Percentiles rank a stretch among this genome's conserved stretches.
Evolutionary conservation across 257 asterid species (phyloP).

Genomic region (Scutellaria barbata): DNA sequence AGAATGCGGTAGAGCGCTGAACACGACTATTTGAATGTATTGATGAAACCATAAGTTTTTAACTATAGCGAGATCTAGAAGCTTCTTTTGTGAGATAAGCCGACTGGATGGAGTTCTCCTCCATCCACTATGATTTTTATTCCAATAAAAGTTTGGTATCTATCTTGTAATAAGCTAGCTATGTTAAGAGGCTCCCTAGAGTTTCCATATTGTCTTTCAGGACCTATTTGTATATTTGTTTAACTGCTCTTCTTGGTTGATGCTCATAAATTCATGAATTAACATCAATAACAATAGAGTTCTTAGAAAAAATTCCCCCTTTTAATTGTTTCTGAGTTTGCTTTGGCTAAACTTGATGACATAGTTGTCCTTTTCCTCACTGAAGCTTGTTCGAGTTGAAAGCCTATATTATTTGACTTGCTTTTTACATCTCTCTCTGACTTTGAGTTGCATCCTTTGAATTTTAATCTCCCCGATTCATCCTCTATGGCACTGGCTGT

Average conservation of each 20-base stretch:
- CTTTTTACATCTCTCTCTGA: slow-evolving; percentile 17
- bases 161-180: slow-evolving; percentile 6
- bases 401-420: not conserved
- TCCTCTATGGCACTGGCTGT: not conserved
- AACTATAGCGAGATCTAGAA: slow-evolving; percentile 2
- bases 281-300: not conserved
- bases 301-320: not conserved
- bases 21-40: not conserved
- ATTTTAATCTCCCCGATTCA: not conserved
- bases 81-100: slow-evolving; percentile 23
- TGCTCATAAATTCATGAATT: slow-evolving; percentile 20
- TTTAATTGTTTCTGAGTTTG: slow-evolving; percentile 19
- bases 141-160: not conserved
- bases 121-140: not conserved
- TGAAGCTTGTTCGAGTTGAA: slow-evolving; percentile 7
- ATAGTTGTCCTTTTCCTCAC: slow-evolving; percentile 10
- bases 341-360: slow-evolving; percentile 17
- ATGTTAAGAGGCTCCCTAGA: slow-evolving; percentile 19
- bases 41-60: slow-evolving; percentile 2
- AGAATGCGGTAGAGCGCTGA: slow-evolving; percentile 19
- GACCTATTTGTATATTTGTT: slow-evolving; percentile 14
- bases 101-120: slow-evolving; percentile 1
- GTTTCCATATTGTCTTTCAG: slow-evolving; percentile 1
- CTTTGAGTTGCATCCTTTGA: slow-evolving; percentile 23
- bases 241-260: slow-evolving; percentile 9